phyloP scores from a whole-genome alignment of 2,329 filamentous ascomycete species.

The Fusarium oligoseptatum region DNA sequence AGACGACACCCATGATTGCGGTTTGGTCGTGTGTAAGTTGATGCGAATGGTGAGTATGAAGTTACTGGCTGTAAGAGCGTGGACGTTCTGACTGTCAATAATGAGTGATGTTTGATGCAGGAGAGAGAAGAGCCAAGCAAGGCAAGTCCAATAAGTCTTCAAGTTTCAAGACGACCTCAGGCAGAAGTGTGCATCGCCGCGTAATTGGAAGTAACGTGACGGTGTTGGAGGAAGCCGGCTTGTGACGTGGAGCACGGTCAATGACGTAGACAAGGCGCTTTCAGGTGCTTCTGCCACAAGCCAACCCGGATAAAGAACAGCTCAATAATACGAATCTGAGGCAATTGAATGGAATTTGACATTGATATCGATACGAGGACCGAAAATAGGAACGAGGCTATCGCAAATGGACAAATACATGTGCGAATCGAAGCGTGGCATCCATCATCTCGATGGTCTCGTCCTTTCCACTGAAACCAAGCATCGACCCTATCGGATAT shows the following conservation, averaged over 20 bases:
- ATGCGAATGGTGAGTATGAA: background rate
- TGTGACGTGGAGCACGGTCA: slow-evolving; percentile 32
- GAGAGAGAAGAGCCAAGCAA: background rate
- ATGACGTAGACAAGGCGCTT: slow-evolving; percentile 32
- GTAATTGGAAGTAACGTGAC: slow-evolving; percentile 33
- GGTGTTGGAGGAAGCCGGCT: slow-evolving; percentile 18
- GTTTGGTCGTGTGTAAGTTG: slow-evolving; percentile 15
- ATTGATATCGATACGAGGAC: background rate
- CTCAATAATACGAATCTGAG: background rate
- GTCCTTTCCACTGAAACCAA: slow-evolving; percentile 5
- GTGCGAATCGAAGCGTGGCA: background rate
- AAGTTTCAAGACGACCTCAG: slow-evolving; percentile 1
- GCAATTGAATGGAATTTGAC: background rate
- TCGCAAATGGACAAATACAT: background rate
- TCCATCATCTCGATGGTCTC: background rate
- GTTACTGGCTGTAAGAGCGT: background rate
- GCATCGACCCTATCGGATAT: slow-evolving; percentile 18
- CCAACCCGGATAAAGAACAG: slow-evolving; percentile 7
- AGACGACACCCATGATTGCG: slow-evolving; percentile 62
- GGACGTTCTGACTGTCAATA: background rate
- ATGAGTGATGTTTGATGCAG: background rate
- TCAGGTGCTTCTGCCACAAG: slow-evolving; percentile 19
- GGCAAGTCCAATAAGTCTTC: slow-evolving; percentile 1
- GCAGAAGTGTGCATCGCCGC: slow-evolving; percentile 17
- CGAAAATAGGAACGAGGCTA: background rate